These are phyloP conservation scores for Lactifluus rugatus DNA, from an alignment of 768 basidiomycete genomes.

Conservation along the genomic window DNA sequence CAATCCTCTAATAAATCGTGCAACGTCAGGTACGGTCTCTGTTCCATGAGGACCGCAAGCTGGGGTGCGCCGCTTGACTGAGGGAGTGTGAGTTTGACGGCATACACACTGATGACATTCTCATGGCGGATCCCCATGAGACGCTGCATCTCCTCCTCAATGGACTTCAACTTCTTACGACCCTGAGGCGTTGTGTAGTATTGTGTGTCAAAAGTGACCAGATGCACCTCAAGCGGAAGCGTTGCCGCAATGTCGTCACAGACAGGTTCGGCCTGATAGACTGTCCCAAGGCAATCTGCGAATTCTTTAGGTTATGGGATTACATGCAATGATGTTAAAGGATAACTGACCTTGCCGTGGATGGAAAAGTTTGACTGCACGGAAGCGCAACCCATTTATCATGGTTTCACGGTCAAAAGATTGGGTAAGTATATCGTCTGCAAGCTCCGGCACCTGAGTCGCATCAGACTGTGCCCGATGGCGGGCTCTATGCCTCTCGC, in stretches of 20 bases:
- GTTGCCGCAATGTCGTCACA: slow-evolving; percentile 52
- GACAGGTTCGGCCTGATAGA: slow-evolving; percentile 67
- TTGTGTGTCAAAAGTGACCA: slow-evolving; percentile 53
- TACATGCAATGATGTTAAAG: background rate
- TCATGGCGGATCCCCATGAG: slow-evolving; percentile 50
- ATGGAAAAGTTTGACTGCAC: slow-evolving; percentile 61
- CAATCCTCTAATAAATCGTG: slow-evolving; percentile 70
- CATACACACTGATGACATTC: slow-evolving; percentile 58
- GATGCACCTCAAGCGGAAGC: slow-evolving; percentile 56
- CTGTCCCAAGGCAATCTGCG: slow-evolving; percentile 54
- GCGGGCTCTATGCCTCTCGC: slow-evolving; percentile 45
- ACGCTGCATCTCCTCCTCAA: slow-evolving; percentile 56
- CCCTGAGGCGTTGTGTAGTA: slow-evolving; percentile 67
- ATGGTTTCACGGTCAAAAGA: slow-evolving; percentile 49
- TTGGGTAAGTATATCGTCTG: slow-evolving; percentile 40
- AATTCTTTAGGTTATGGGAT: background rate
- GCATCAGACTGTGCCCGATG: slow-evolving; percentile 62
- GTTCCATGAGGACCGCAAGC: slow-evolving; percentile 62
- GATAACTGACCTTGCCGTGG: slow-evolving; percentile 47
- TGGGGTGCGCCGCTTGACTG: slow-evolving; percentile 40
- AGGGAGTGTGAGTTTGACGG: slow-evolving; percentile 52
- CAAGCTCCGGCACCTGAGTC: slow-evolving; percentile 45
- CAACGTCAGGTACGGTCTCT: slow-evolving; percentile 54
- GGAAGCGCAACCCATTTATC: slow-evolving; percentile 50
- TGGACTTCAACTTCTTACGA: slow-evolving; percentile 57